These are phyloP conservation scores for Acanthamoeba healyi DNA, from an alignment of 208 protist species.

Conservation along the genomic window DNA sequence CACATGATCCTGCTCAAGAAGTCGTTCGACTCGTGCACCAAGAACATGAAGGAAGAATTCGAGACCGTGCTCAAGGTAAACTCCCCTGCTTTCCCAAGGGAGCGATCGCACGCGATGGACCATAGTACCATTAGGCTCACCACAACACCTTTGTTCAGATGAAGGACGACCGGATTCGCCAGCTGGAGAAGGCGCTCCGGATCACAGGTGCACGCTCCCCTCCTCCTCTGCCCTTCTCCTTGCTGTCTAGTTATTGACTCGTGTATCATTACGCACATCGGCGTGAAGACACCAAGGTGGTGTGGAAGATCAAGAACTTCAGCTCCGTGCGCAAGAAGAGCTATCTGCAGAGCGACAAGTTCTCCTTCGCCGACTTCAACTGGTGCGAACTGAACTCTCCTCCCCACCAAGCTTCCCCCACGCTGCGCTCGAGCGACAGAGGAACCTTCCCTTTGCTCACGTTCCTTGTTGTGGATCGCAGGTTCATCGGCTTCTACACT, in stretches of 20 bases:
- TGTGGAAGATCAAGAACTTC: conserved; percentile 82
- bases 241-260: not conserved
- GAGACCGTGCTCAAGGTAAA: conserved; percentile 50
- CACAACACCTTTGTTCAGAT: too few relatives aligned
- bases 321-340: conserved; percentile 71
- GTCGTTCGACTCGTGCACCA: conserved; percentile 47
- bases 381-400: conserved; percentile 37
- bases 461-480: not conserved
- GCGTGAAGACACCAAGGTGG: conserved; percentile 72
- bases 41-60: conserved; percentile 56
- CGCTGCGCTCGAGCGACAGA: too few relatives aligned
- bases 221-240: not conserved
- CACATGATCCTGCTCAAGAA: conserved; percentile 65
- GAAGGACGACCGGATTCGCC: conserved; percentile 46
- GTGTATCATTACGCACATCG: not conserved
- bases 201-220: not conserved
- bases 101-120: too few relatives aligned
- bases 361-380: conserved; percentile 77
- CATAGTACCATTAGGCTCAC: too few relatives aligned
- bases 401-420: not conserved
- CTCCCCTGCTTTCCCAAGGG: not conserved
- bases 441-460: not conserved
- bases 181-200: conserved; percentile 25
- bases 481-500: conserved; percentile 80
- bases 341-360: conserved; percentile 81